A percentile compares a stretch with the other conserved stretches of the same genome.
Evolutionary conservation across 2,329 filamentous ascomycete species (phyloP).

Genomic region (Fusarium domesticum): DNA sequence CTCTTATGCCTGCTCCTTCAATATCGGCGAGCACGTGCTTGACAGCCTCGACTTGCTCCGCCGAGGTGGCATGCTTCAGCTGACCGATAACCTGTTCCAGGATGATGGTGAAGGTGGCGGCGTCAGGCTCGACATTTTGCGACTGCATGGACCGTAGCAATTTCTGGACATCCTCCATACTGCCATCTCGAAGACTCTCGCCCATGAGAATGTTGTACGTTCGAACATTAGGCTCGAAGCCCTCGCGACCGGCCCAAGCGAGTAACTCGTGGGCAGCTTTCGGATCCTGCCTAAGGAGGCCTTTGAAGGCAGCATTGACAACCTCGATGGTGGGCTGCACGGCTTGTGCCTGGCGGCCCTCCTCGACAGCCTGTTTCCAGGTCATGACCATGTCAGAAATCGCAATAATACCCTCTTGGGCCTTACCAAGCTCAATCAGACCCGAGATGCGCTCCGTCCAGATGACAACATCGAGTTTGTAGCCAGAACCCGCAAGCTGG

Average conservation of each 20-base stretch:
- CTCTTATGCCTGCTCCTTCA: conserved; percentile 51
- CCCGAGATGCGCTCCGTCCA: conserved; percentile 71
- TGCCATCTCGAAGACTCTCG: conserved; percentile 51
- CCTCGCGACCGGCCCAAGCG: conserved; percentile 55
- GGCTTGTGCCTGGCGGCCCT: conserved; percentile 29
- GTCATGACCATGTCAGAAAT: conserved; percentile 62
- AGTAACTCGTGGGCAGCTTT: conserved; percentile 54
- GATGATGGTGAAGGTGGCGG: conserved; percentile 71
- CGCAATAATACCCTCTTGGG: conserved; percentile 57
- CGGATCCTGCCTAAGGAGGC: conserved; percentile 52
- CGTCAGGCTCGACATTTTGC: conserved; percentile 55
- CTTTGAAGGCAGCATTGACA: conserved; percentile 68
- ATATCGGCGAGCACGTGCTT: conserved; percentile 56
- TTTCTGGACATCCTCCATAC: conserved; percentile 45
- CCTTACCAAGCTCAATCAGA: conserved; percentile 54
- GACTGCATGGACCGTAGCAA: conserved; percentile 59
- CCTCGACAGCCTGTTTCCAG: conserved; percentile 49
- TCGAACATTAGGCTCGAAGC: conserved; percentile 54
- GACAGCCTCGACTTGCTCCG: conserved; percentile 53
- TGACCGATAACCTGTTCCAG: conserved; percentile 55
- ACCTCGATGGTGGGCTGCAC: conserved; percentile 60
- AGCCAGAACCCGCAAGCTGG: conserved; percentile 54
- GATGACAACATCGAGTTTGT: conserved; percentile 59
- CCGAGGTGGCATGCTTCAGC: conserved; percentile 38
- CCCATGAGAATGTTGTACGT: conserved; percentile 70